Conservation (phyloP, 2,329 filamentous ascomycete species). For the Pseudogymnoascus sp. region DNA sequence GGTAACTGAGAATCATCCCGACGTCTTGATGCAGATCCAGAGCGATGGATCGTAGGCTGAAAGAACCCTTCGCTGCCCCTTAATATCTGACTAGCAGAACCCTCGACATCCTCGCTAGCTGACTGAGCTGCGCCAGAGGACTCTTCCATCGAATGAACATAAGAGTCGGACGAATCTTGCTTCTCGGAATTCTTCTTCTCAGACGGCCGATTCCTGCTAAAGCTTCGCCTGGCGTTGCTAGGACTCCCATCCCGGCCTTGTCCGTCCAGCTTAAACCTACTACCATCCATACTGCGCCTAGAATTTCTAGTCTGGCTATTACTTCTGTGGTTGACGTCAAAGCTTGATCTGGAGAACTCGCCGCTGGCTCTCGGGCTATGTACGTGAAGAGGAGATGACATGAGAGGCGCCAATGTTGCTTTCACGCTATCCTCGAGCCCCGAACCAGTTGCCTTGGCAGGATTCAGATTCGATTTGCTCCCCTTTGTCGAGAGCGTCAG, state of each 20-base stretch:
- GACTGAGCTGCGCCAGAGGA: slow-evolving; percentile 64
- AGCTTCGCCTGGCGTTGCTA: slow-evolving; percentile 49
- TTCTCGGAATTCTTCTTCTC: slow-evolving; percentile 46
- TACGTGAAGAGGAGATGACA: slow-evolving; percentile 19
- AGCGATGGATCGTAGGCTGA: slow-evolving; percentile 59
- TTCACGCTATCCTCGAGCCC: slow-evolving; percentile 48
- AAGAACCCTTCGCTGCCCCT: slow-evolving; percentile 82
- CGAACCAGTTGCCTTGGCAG: slow-evolving; percentile 21
- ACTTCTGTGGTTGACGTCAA: slow-evolving; percentile 47
- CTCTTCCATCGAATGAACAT: slow-evolving; percentile 64
- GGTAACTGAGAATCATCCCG: slow-evolving; percentile 17
- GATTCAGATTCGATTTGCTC: slow-evolving; percentile 14
- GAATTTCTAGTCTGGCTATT: slow-evolving; percentile 35
- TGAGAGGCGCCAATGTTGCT: slow-evolving; percentile 49
- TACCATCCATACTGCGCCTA: slow-evolving; percentile 45
- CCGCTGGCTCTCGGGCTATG: slow-evolving; percentile 47
- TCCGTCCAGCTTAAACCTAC: slow-evolving; percentile 35
- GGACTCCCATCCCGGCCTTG: slow-evolving; percentile 51
- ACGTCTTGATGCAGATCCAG: slow-evolving; percentile 26
- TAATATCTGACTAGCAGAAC: slow-evolving; percentile 86
- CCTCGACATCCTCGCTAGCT: slow-evolving; percentile 62
- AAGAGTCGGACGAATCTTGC: slow-evolving; percentile 65
- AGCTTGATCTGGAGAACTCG: slow-evolving; percentile 45
- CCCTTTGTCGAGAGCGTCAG: slow-evolving; percentile 20
- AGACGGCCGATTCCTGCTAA: slow-evolving; percentile 40